Evolutionary conservation across 106 monocot species (phyloP).

Genomic region (Dendrobium chrysotoxum): DNA sequence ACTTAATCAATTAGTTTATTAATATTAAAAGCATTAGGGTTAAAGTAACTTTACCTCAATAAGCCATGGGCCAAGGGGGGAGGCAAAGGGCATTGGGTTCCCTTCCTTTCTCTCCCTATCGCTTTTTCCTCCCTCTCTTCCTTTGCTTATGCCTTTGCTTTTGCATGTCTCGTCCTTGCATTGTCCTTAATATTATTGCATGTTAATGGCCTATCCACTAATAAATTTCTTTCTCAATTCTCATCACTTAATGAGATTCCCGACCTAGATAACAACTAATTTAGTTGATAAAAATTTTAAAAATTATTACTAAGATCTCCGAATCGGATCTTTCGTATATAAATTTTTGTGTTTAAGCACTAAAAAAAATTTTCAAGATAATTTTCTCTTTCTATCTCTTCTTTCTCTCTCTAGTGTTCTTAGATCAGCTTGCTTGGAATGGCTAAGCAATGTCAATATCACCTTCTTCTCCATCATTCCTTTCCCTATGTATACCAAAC

Average conservation of each 20-base stretch:
- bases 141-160: constrained; percentile 6
- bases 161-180: neutral
- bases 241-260: neutral
- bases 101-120: neutral
- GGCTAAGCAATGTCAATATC: neutral
- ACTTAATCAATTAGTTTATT: neutral
- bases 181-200: constrained; percentile 5
- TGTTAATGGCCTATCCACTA: neutral
- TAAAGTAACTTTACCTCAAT: neutral
- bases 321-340: too few species aligned
- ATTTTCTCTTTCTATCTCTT: neutral
- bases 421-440: neutral
- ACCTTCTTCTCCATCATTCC: neutral
- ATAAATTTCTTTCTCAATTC: neutral
- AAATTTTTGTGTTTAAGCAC: too few species aligned
- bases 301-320: too few species aligned
- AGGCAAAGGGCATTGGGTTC: constrained; percentile 6
- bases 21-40: neutral
- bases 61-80: neutral
- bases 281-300: too few species aligned
- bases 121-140: neutral
- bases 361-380: neutral
- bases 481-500: neutral
- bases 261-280: too few species aligned
- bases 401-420: neutral